Percentiles rank a stretch among this genome's conserved stretches.
phyloP scores from a whole-genome alignment of 1,139 yeast species.

The Arxiozyma bovina region DNA sequence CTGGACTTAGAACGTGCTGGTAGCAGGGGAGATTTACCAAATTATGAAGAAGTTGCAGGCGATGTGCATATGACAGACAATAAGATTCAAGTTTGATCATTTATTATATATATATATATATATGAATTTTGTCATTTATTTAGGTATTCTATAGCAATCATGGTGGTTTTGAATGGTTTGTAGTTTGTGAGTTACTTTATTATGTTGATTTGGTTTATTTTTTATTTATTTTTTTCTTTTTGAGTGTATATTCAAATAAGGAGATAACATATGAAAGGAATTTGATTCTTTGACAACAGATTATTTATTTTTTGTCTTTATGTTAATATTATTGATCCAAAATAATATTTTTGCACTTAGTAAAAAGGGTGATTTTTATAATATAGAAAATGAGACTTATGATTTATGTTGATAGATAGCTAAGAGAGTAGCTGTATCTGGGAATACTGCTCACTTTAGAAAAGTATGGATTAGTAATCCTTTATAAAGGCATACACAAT shows the following conservation, averaged over 20 bases:
- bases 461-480: too few species aligned
- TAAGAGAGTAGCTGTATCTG: too few species aligned
- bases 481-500: too few species aligned
- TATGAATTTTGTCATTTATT: neutral
- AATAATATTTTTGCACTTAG: too few species aligned
- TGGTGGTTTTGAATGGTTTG: neutral
- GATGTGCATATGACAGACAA: neutral
- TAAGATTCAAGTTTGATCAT: slow-evolving; percentile 2
- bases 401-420: too few species aligned
- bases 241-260: too few species aligned
- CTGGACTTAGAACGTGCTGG: slow-evolving; percentile 5
- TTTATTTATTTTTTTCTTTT: too few species aligned
- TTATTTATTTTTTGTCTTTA: too few species aligned
- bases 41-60: neutral
- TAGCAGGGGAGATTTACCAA: neutral
- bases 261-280: neutral
- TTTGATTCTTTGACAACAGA: neutral
- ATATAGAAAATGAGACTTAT: too few species aligned
- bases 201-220: too few species aligned
- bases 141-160: neutral
- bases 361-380: too few species aligned
- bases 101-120: neutral
- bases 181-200: neutral
- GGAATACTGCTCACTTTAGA: too few species aligned
- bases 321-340: neutral